Conservation (phyloP, 768 basidiomycete species). For the Boletales sp. region DNA sequence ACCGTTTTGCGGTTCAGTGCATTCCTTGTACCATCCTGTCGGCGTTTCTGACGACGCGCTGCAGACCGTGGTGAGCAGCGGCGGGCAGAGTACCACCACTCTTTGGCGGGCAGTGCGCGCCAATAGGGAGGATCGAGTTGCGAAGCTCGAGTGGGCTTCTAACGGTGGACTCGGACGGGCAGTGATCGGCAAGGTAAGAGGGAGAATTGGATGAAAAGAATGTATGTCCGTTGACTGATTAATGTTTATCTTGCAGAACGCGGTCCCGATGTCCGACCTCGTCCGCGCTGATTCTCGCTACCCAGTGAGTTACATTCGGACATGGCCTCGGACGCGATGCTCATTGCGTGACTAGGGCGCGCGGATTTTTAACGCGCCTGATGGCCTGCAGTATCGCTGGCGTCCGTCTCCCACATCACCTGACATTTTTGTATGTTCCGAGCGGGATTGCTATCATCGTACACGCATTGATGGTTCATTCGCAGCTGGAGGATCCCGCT, state of each 20-base stretch:
- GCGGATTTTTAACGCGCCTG: conserved; percentile 77
- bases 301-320: conserved; percentile 44
- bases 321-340: conserved; percentile 8
- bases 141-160: conserved; percentile 83
- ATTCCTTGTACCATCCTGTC: conserved; percentile 12
- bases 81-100: conserved; percentile 70
- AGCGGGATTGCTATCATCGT: conserved; percentile 3
- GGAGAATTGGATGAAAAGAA: conserved; percentile 6
- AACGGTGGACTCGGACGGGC: conserved; percentile 83
- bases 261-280: conserved; percentile 79
- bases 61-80: conserved; percentile 62
- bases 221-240: conserved; percentile 20
- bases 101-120: conserved; percentile 78
- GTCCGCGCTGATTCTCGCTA: conserved; percentile 64
- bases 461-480: conserved; percentile 6
- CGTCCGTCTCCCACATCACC: conserved; percentile 56
- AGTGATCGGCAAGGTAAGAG: conserved; percentile 74
- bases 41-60: conserved; percentile 23
- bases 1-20: conserved; percentile 68
- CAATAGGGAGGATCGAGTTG: conserved; percentile 84
- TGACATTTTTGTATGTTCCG: conserved; percentile 55
- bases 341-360: conserved; percentile 42
- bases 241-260: conserved; percentile 48
- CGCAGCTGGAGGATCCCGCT: conserved; percentile 69
- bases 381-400: conserved; percentile 80